These are phyloP conservation scores for Dryas octopetala DNA, from an alignment of 306 rosid species.

Conservation along the genomic window DNA sequence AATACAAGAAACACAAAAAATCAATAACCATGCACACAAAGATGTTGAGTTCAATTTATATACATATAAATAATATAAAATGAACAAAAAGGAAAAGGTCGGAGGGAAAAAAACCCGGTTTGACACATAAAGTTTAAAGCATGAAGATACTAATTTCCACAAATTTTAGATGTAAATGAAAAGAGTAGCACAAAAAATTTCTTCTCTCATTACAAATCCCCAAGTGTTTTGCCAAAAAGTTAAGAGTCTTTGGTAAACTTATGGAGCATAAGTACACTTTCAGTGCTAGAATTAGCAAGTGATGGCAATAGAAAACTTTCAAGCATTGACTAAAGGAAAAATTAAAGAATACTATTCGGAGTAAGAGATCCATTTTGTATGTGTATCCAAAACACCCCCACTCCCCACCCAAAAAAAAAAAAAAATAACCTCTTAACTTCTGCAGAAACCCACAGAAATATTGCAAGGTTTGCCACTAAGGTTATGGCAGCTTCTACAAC, in stretches of 20 bases:
- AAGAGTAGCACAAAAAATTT: background rate
- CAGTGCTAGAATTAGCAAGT: background rate
- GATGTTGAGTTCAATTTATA: background rate
- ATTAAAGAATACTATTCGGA: background rate
- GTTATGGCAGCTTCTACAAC: background rate
- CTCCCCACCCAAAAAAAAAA: too few relatives aligned
- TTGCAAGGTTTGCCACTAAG: background rate
- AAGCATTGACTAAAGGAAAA: background rate
- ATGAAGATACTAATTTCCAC: background rate
- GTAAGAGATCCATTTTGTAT: background rate
- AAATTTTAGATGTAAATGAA: background rate
- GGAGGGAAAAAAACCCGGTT: background rate
- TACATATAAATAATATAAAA: background rate
- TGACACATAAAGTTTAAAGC: background rate
- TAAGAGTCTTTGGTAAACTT: background rate
- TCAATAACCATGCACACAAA: constrained; percentile 26
- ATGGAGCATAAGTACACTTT: background rate
- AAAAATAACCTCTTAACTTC: too few relatives aligned
- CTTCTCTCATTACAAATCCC: background rate
- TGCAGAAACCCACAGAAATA: background rate
- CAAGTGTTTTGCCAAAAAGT: background rate
- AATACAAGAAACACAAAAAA: constrained; percentile 26
- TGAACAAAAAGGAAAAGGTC: background rate
- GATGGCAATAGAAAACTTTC: background rate
- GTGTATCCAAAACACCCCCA: background rate